These are phyloP conservation scores for Pseudocercospora ulei DNA, from an alignment of 2,329 filamentous ascomycete species.

Conservation along the genomic window DNA sequence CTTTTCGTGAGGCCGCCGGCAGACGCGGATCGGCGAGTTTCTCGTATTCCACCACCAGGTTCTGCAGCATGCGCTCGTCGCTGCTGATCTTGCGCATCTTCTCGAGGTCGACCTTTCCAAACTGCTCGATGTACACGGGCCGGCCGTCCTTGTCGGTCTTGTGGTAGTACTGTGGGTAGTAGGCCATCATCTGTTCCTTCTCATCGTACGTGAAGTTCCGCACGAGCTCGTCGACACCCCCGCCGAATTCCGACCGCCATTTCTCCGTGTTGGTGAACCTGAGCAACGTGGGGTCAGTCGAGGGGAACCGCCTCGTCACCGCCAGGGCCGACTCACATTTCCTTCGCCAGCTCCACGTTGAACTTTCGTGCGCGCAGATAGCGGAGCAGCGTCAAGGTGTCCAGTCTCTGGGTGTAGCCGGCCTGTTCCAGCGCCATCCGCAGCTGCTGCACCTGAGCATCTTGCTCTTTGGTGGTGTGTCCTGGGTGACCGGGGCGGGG, in stretches of 20 bases:
- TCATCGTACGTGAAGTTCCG: slow-evolving; percentile 78
- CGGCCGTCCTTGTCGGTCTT: slow-evolving; percentile 93
- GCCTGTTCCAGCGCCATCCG: slow-evolving; percentile 72
- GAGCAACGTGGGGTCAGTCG: slow-evolving; percentile 26
- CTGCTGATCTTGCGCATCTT: slow-evolving; percentile 91
- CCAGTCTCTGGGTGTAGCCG: slow-evolving; percentile 73
- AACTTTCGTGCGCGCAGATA: slow-evolving; percentile 83
- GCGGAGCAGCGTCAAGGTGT: slow-evolving; percentile 79
- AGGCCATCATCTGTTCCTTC: slow-evolving; percentile 72
- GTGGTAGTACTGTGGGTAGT: slow-evolving; percentile 98
- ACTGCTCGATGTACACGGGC: slow-evolving; percentile 91
- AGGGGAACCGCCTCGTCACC: no score
- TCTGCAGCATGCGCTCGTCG: slow-evolving; percentile 85
- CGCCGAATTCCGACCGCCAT: slow-evolving; percentile 76
- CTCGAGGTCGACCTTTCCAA: slow-evolving; percentile 82
- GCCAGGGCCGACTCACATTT: slow-evolving; percentile 57
- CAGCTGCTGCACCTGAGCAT: slow-evolving; percentile 80
- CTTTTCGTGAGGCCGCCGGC: slow-evolving; percentile 88
- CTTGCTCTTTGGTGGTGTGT: slow-evolving; percentile 73
- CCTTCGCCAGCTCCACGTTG: slow-evolving; percentile 69
- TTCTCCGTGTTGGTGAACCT: slow-evolving; percentile 88
- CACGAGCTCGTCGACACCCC: slow-evolving; percentile 64
- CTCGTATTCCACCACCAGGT: slow-evolving; percentile 96
- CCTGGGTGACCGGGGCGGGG: slow-evolving; percentile 71
- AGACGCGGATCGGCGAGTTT: slow-evolving; percentile 86